Evolutionary conservation across 495 filamentous ascomycete species (phyloP).

Genomic region (Lophiostoma macrostomum): DNA sequence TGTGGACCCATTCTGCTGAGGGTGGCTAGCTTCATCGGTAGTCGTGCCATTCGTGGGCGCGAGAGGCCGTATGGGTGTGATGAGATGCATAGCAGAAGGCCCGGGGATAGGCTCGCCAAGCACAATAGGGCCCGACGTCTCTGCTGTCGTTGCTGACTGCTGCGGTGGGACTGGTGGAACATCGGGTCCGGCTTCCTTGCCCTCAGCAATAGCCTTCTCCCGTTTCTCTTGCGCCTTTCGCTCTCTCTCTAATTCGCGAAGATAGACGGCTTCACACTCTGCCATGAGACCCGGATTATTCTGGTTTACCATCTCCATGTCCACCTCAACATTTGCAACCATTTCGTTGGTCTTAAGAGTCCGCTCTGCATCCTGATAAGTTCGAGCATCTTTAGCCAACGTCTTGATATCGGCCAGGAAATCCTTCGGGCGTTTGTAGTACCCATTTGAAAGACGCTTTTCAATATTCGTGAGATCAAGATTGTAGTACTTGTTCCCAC

Average conservation of each 20-base stretch:
- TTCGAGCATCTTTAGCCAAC: slow-evolving; percentile 76
- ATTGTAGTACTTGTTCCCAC: slow-evolving; percentile 88
- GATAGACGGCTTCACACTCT: slow-evolving; percentile 70
- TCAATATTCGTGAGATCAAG: slow-evolving; percentile 91
- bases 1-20: slow-evolving; percentile 65
- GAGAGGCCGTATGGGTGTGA: slow-evolving; percentile 48
- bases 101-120: slow-evolving; percentile 55
- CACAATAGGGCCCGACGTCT: slow-evolving; percentile 55
- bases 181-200: slow-evolving; percentile 29
- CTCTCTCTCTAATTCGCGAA: slow-evolving; percentile 58
- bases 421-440: slow-evolving; percentile 82
- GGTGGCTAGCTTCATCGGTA: slow-evolving; percentile 50
- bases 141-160: slow-evolving; percentile 46
- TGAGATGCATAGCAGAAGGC: slow-evolving; percentile 43
- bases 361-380: slow-evolving; percentile 68
- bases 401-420: slow-evolving; percentile 82
- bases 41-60: slow-evolving; percentile 51
- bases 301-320: slow-evolving; percentile 67
- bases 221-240: slow-evolving; percentile 50
- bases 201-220: slow-evolving; percentile 51
- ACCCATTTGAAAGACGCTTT: slow-evolving; percentile 89
- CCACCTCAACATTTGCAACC: slow-evolving; percentile 85
- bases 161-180: slow-evolving; percentile 48
- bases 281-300: slow-evolving; percentile 60
- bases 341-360: slow-evolving; percentile 85